These are phyloP conservation scores for Trichoderma citrinoviride DNA, from an alignment of 2,329 filamentous ascomycete species.

Conservation along the genomic window DNA sequence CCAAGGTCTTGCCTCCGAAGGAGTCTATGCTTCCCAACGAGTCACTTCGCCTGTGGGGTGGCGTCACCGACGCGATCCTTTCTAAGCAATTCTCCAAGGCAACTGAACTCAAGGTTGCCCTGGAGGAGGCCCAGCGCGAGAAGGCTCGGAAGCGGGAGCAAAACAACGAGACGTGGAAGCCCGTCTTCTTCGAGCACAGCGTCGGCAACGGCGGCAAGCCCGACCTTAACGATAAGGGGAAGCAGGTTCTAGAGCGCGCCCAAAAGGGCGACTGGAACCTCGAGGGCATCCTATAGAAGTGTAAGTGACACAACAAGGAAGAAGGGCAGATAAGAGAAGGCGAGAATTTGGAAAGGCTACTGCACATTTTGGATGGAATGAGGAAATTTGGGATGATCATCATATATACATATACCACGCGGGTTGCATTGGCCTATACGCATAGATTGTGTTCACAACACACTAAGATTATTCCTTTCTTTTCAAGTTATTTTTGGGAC, in stretches of 20 bases:
- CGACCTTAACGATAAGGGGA: slow-evolving; percentile 54
- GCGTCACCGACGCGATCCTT: slow-evolving; percentile 81
- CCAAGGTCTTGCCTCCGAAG: slow-evolving; percentile 75
- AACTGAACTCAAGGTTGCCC: slow-evolving; percentile 81
- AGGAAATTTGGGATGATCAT: background rate
- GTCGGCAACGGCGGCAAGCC: slow-evolving; percentile 56
- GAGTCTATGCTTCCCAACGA: slow-evolving; percentile 85
- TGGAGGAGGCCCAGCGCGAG: slow-evolving; percentile 85
- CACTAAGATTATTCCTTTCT: background rate
- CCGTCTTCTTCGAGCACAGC: slow-evolving; percentile 77
- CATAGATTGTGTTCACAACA: slow-evolving; percentile 21
- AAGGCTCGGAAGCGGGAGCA: slow-evolving; percentile 78
- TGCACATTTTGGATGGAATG: background rate
- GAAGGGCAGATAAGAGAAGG: background rate
- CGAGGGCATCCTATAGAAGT: slow-evolving; percentile 41
- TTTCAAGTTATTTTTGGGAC: background rate
- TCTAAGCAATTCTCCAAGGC: slow-evolving; percentile 80
- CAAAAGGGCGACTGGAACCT: slow-evolving; percentile 54
- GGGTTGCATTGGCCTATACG: slow-evolving; percentile 10
- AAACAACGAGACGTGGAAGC: slow-evolving; percentile 68
- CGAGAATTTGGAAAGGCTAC: background rate
- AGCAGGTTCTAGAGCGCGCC: slow-evolving; percentile 49
- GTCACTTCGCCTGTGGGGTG: slow-evolving; percentile 81
- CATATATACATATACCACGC: slow-evolving; percentile 19
- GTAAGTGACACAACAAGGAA: background rate